phyloP scores from a whole-genome alignment of 2,329 filamentous ascomycete species.

The Cordyceps javanica region DNA sequence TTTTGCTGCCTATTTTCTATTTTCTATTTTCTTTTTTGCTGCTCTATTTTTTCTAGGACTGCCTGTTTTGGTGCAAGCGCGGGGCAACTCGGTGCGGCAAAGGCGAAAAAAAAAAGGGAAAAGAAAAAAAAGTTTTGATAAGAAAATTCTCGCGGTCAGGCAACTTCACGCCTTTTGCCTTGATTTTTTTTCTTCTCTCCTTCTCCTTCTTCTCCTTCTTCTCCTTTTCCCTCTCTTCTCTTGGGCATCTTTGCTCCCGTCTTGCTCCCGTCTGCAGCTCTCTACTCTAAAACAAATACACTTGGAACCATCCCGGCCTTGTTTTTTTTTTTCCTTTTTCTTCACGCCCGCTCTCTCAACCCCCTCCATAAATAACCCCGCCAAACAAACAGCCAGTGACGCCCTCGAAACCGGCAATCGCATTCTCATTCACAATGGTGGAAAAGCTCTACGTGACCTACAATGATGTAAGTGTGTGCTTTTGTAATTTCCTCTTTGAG shows the following conservation, averaged over 20 bases:
- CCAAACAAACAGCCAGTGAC: too few relatives aligned
- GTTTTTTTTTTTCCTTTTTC: too few relatives aligned
- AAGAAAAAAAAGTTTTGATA: conserved; percentile 8
- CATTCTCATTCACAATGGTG: conserved; percentile 53
- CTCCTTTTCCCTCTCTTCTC: conserved; percentile 14
- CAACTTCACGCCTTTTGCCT: too few relatives aligned
- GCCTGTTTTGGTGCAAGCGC: conserved; percentile 7
- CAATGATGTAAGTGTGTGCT: conserved; percentile 73
- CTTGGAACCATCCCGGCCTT: too few relatives aligned
- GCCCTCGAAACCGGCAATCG: neutral
- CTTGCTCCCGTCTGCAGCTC: neutral
- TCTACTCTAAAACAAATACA: too few relatives aligned
- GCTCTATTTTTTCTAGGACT: neutral
- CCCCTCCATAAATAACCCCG: conserved; percentile 6
- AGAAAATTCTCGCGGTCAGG: conserved; percentile 9
- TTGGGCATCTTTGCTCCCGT: conserved; percentile 18
- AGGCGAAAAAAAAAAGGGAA: conserved; percentile 7
- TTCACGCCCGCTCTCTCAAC: neutral
- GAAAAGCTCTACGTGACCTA: conserved; percentile 88
- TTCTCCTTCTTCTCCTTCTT: conserved; percentile 12
- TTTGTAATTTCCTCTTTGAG: neutral
- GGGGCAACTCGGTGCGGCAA: neutral
- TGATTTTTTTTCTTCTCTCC: neutral
- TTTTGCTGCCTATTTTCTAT: too few relatives aligned
- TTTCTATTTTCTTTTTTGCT: too few relatives aligned